Evolutionary conservation across 2,329 filamentous ascomycete species (phyloP).

Genomic region (Neofusicoccum parvum): DNA sequence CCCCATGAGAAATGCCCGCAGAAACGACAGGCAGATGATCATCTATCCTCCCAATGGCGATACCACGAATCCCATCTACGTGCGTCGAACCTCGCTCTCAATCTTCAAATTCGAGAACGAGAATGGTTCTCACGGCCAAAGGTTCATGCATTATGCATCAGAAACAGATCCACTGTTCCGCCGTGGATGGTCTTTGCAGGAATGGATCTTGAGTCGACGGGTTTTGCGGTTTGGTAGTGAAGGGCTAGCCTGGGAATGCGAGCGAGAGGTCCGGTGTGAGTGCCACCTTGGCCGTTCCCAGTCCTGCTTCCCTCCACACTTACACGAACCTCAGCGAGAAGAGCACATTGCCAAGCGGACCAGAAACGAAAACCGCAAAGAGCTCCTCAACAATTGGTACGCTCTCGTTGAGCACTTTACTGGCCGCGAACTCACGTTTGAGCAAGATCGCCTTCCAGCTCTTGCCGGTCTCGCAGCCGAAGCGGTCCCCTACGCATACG

Average conservation of each 20-base stretch:
- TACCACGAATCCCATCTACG: neutral
- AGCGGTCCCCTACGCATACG: neutral
- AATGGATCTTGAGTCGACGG: neutral
- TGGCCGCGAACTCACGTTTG: neutral
- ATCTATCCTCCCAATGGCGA: neutral
- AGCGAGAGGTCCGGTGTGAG: neutral
- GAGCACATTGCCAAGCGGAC: neutral
- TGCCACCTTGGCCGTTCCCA: neutral
- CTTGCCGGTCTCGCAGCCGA: neutral
- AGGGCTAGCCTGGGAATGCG: neutral
- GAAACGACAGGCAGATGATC: neutral
- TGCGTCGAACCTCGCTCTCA: neutral
- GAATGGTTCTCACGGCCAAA: neutral
- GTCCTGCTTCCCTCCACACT: slow-evolving; percentile 1
- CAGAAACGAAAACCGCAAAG: neutral
- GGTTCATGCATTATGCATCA: neutral
- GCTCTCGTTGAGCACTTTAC: neutral
- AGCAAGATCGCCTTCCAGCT: neutral
- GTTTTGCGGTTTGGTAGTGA: neutral
- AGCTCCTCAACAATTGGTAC: neutral
- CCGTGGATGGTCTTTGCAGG: neutral
- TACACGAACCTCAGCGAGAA: neutral
- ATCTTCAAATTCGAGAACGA: neutral
- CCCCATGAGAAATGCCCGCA: neutral
- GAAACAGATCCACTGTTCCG: neutral